These are phyloP conservation scores for Kwoniella bestiolae DNA, from an alignment of 768 basidiomycete species.

Conservation along the genomic window DNA sequence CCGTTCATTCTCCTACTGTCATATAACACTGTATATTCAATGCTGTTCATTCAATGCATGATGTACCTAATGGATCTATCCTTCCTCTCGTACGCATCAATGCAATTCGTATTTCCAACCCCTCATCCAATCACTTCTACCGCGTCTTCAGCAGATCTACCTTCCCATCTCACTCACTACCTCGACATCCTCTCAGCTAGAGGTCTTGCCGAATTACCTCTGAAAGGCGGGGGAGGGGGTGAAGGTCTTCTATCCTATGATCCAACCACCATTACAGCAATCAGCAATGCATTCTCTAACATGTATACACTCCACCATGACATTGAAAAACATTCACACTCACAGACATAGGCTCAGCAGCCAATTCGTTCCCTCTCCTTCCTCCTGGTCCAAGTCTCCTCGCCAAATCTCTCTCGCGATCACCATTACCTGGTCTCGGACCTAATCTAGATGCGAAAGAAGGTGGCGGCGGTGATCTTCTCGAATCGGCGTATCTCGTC, in stretches of 20 bases:
- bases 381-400: slow-evolving; percentile 7
- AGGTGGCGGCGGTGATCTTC: slow-evolving; percentile 5
- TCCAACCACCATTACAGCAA: background rate
- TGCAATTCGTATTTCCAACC: too few species aligned
- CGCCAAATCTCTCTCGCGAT: slow-evolving; percentile 5
- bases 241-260: slow-evolving; percentile 8
- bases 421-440: background rate
- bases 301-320: background rate
- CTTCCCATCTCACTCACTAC: background rate
- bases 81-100: background rate
- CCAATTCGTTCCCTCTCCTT: slow-evolving; percentile 9
- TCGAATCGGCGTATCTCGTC: background rate
- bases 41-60: too few species aligned
- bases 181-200: slow-evolving; percentile 25
- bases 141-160: too few species aligned
- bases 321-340: background rate
- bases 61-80: too few species aligned
- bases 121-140: too few species aligned
- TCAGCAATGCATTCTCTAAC: too few species aligned
- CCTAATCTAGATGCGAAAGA: slow-evolving; percentile 15
- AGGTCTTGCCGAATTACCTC: background rate
- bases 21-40: too few species aligned
- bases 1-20: background rate
- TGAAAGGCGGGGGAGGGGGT: slow-evolving; percentile 4
- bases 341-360: slow-evolving; percentile 27